Evolutionary conservation across 345 rosid genomes (phyloP).

Genomic region (Eucalyptus curtisii): DNA sequence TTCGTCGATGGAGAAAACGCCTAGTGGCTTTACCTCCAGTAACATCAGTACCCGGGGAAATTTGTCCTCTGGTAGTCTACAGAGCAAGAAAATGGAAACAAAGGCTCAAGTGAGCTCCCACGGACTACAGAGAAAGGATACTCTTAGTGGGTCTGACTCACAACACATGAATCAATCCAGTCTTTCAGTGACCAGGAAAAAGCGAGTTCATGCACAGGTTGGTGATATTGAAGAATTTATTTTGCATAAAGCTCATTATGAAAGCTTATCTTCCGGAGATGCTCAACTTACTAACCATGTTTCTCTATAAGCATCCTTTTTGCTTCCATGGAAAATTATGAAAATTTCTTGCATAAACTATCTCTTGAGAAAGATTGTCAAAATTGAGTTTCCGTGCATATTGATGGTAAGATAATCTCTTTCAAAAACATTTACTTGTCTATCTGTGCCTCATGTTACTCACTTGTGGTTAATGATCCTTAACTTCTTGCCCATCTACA

Average conservation of each 20-base stretch:
- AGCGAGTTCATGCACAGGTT: slow-evolving; percentile 90
- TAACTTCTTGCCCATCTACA: not conserved
- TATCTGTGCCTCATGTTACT: not conserved
- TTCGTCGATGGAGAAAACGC: slow-evolving; percentile 39
- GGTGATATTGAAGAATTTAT: slow-evolving; percentile 3
- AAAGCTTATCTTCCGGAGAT: not conserved
- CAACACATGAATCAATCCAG: slow-evolving; percentile 63
- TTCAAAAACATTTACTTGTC: not conserved
- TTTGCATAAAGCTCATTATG: not conserved
- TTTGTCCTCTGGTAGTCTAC: slow-evolving; percentile 33
- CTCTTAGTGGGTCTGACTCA: slow-evolving; percentile 55
- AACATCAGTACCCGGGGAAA: slow-evolving; percentile 54
- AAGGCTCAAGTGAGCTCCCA: slow-evolving; percentile 60
- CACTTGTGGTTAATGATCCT: not conserved
- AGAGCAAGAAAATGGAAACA: slow-evolving; percentile 53
- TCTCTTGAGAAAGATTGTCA: not conserved
- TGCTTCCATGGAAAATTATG: not conserved
- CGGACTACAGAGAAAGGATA: slow-evolving; percentile 64
- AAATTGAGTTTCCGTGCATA: not conserved
- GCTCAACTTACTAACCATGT: not conserved
- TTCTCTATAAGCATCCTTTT: not conserved
- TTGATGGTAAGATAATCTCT: not conserved
- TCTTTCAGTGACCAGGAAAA: slow-evolving; percentile 64
- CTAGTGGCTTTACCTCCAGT: slow-evolving; percentile 36
- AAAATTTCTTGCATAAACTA: not conserved